phyloP scores from a whole-genome alignment of 2,329 filamentous ascomycete species.

The Bipolaris bicolor region DNA sequence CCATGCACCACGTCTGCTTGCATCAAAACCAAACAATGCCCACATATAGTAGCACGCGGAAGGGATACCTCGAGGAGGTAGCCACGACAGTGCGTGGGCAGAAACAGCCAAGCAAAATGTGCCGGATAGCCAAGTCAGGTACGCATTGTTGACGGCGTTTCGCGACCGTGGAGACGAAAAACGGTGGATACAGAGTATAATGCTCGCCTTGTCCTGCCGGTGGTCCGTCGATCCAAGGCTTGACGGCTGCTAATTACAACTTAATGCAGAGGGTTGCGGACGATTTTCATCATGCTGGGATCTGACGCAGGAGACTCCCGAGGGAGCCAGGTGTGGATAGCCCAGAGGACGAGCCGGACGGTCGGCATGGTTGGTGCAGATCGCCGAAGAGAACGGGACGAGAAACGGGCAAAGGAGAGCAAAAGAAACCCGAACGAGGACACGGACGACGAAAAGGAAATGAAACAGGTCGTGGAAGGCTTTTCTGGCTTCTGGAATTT shows the following conservation, averaged over 20 bases:
- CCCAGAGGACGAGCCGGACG: conserved; percentile 1
- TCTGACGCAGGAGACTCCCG: conserved; percentile 6
- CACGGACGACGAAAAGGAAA: neutral
- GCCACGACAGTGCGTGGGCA: conserved; percentile 21
- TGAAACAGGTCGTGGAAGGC: conserved; percentile 1
- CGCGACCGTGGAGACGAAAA: conserved; percentile 13
- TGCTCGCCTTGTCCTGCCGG: conserved; percentile 22
- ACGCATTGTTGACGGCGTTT: conserved; percentile 25
- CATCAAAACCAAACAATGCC: conserved; percentile 11
- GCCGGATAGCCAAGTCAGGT: conserved; percentile 19
- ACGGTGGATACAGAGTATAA: conserved; percentile 29
- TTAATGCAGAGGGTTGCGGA: conserved; percentile 13
- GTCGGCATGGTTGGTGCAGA: neutral
- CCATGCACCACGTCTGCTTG: conserved; percentile 18
- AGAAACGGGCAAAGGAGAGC: neutral
- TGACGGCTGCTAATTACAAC: conserved; percentile 13
- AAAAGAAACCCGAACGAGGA: neutral
- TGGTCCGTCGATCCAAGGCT: conserved; percentile 6
- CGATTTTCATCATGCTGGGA: conserved; percentile 11
- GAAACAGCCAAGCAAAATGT: conserved; percentile 1
- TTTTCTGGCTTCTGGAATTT: neutral
- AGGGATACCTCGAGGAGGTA: conserved; percentile 19
- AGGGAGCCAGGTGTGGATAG: neutral
- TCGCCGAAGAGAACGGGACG: neutral
- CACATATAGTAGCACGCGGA: conserved; percentile 7